These are phyloP conservation scores for Penicillium bovifimosum DNA, from an alignment of 495 filamentous ascomycete genomes.

Conservation along the genomic window DNA sequence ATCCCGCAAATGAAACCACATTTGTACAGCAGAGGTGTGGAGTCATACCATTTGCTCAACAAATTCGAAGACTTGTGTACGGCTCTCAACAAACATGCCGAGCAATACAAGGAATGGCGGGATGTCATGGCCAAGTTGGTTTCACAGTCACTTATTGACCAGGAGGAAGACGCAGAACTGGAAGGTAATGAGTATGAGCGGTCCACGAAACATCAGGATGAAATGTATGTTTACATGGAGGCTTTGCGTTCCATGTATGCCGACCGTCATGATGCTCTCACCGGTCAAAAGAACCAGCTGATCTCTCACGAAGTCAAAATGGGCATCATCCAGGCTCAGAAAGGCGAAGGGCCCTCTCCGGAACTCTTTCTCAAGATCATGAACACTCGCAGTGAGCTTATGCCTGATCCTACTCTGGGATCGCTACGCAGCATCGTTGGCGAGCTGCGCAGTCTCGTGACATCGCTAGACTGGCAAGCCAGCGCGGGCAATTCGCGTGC, in stretches of 20 bases:
- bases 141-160: constrained; percentile 70
- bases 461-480: constrained; percentile 55
- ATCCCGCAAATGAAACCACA: constrained; percentile 56
- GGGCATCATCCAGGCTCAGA: constrained; percentile 51
- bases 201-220: constrained; percentile 79
- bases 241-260: constrained; percentile 67
- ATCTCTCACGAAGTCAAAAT: constrained; percentile 67
- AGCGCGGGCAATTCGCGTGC: constrained; percentile 59
- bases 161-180: constrained; percentile 62
- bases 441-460: constrained; percentile 58
- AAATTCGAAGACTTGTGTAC: constrained; percentile 49
- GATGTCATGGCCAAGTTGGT: constrained; percentile 64
- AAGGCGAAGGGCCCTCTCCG: constrained; percentile 67
- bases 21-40: constrained; percentile 53
- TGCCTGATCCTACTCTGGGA: constrained; percentile 48
- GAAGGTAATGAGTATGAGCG: constrained; percentile 87
- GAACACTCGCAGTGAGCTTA: constrained; percentile 47
- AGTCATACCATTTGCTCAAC: constrained; percentile 51
- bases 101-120: constrained; percentile 67
- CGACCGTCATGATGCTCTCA: constrained; percentile 70
- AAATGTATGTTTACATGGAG: constrained; percentile 78
- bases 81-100: constrained; percentile 63
- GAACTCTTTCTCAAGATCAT: constrained; percentile 60
- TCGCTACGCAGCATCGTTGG: constrained; percentile 66
- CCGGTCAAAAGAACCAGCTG: constrained; percentile 70